These are phyloP conservation scores for Sporisorium iseilematis-ciliati DNA, from an alignment of 1,284 basidiomycete genomes.

Conservation along the genomic window DNA sequence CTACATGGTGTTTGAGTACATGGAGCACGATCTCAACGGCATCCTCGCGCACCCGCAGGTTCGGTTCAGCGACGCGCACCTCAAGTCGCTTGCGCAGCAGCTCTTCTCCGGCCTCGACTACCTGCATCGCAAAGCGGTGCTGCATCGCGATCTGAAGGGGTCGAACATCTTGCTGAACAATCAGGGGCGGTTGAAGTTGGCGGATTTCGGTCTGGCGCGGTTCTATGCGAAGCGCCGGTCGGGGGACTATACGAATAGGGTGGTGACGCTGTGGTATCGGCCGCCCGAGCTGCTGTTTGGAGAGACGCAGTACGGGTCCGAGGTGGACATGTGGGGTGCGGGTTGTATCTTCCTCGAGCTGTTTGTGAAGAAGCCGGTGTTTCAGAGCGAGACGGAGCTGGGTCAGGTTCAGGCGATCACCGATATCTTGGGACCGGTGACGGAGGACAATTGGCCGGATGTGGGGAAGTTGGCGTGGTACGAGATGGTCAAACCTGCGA, in stretches of 20 bases:
- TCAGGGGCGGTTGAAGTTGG: slow-evolving; percentile 91
- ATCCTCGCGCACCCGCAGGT: slow-evolving; percentile 89
- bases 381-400: slow-evolving; percentile 96
- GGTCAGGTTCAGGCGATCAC: slow-evolving; percentile 95
- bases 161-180: slow-evolving; percentile 97
- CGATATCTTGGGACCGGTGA: slow-evolving; percentile 88
- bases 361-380: slow-evolving; percentile 91
- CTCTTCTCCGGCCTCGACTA: slow-evolving; percentile 94
- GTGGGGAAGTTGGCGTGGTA: slow-evolving; percentile 92
- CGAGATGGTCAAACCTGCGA: slow-evolving; percentile 89
- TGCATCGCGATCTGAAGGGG: slow-evolving; percentile 98
- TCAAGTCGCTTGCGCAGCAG: slow-evolving; percentile 94
- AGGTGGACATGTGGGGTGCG: slow-evolving; percentile 99
- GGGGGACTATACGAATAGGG: slow-evolving; percentile 97
- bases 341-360: slow-evolving; percentile 99
- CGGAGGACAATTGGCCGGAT: slow-evolving; percentile 83
- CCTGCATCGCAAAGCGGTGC: slow-evolving; percentile 91
- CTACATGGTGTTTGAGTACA: slow-evolving; percentile 99
- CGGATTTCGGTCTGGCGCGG: slow-evolving; percentile 96
- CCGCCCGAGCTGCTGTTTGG: slow-evolving; percentile 95
- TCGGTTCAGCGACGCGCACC: slow-evolving; percentile 84
- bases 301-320: slow-evolving; percentile 94
- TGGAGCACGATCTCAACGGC: slow-evolving; percentile 98
- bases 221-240: slow-evolving; percentile 90
- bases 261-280: slow-evolving; percentile 99